Conservation (phyloP, 176 grass and related monocot species). For the Ensete glaucum region DNA sequence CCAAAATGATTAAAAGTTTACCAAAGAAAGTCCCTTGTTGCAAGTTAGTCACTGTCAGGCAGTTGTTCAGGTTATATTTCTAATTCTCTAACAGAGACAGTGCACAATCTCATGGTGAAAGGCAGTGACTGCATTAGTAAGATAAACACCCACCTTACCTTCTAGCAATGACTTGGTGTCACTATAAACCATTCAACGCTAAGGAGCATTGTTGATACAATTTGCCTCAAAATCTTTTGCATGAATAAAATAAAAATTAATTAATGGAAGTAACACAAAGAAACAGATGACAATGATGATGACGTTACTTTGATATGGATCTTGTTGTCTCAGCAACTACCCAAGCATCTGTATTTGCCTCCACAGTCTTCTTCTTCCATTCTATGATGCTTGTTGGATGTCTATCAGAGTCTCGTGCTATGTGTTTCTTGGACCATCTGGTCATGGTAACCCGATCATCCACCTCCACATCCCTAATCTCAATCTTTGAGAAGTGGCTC, state of each 20-base stretch:
- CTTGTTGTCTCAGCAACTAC: slow-evolving; percentile 71
- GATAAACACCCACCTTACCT: too few species aligned
- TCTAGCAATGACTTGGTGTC: too few species aligned
- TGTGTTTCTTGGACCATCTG: slow-evolving; percentile 85
- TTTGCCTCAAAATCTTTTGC: neutral
- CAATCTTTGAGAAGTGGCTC: slow-evolving; percentile 44
- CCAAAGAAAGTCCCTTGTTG: neutral
- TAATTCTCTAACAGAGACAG: too few species aligned
- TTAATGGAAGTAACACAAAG: neutral
- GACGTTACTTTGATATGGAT: slow-evolving; percentile 65
- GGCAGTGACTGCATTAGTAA: too few species aligned
- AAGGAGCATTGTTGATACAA: neutral
- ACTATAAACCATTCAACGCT: neutral
- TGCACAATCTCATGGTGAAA: too few species aligned
- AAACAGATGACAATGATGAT: neutral
- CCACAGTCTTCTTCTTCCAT: slow-evolving; percentile 55
- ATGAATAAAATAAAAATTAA: neutral
- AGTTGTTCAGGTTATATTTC: too few species aligned
- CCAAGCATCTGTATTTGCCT: slow-evolving; percentile 50
- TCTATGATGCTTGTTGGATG: slow-evolving; percentile 72
- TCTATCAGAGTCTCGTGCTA: slow-evolving; percentile 60
- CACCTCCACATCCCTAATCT: slow-evolving; percentile 90
- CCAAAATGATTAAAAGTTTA: neutral
- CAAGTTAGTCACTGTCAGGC: neutral
- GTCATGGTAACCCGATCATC: slow-evolving; percentile 93